A percentile compares a stretch with the other conserved stretches of the same genome.
Conservation (phyloP, 2,329 filamentous ascomycete species). For the Penicillium sp. region DNA sequence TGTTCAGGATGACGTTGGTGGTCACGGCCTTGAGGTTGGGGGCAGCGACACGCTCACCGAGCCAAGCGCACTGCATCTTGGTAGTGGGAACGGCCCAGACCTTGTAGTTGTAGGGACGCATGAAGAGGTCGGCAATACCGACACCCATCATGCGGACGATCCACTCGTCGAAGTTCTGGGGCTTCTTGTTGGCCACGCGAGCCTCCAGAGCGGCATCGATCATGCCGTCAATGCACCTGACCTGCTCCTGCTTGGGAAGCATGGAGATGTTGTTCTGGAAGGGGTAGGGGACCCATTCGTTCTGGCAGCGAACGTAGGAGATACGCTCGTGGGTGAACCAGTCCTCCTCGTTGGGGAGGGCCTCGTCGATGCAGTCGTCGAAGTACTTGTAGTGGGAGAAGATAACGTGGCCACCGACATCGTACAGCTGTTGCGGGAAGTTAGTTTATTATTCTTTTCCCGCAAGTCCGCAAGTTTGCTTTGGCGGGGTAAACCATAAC, state of each 20-base stretch:
- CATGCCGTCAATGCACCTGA: constrained; percentile 87
- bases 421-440: constrained; percentile 73
- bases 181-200: constrained; percentile 84
- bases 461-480: not conserved
- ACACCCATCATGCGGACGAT: constrained; percentile 86
- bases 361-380: constrained; percentile 97
- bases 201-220: constrained; percentile 88
- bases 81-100: constrained; percentile 98
- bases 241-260: constrained; percentile 95
- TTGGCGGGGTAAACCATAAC: not conserved
- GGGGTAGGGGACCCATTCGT: constrained; percentile 94
- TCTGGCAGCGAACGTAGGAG: constrained; percentile 97
- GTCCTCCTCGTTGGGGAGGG: constrained; percentile 85
- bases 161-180: constrained; percentile 97
- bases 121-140: constrained; percentile 91
- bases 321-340: constrained; percentile 98
- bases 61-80: constrained; percentile 99
- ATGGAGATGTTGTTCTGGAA: constrained; percentile 99
- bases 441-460: constrained; percentile 12
- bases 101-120: constrained; percentile 99
- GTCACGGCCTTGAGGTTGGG: constrained; percentile 92
- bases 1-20: constrained; percentile 91
- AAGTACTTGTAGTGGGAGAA: constrained; percentile 99
- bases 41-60: constrained; percentile 95
- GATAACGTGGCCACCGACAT: constrained; percentile 96